Percentiles rank a stretch among this genome's conserved stretches.
phyloP scores from a whole-genome alignment of 495 filamentous ascomycete genomes.

The Neurospora africana region DNA sequence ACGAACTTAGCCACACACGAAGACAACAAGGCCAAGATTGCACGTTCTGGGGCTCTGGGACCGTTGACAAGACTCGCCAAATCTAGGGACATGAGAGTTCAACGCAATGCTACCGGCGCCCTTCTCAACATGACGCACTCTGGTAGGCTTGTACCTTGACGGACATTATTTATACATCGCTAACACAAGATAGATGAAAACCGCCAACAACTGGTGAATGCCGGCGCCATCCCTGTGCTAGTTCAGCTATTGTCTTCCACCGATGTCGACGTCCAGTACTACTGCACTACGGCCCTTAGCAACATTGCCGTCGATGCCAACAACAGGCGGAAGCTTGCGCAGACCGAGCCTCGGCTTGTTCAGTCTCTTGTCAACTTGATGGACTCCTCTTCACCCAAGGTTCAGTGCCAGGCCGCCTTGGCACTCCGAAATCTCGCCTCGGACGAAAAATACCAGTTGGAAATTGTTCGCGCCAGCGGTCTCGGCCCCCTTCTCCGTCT shows the following conservation, averaged over 20 bases:
- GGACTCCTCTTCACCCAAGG: slow-evolving; percentile 94
- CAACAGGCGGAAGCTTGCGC: slow-evolving; percentile 82
- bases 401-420: slow-evolving; percentile 93
- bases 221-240: slow-evolving; percentile 90
- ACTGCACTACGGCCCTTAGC: slow-evolving; percentile 95
- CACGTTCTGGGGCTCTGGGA: slow-evolving; percentile 81
- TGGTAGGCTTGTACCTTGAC: slow-evolving; percentile 44
- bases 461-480: slow-evolving; percentile 84
- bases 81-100: slow-evolving; percentile 97
- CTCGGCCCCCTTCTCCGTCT: slow-evolving; percentile 76
- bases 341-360: slow-evolving; percentile 79
- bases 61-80: slow-evolving; percentile 87
- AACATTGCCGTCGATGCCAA: slow-evolving; percentile 93
- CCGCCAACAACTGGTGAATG: slow-evolving; percentile 90
- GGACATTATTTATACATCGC: not conserved
- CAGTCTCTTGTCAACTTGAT: slow-evolving; percentile 91
- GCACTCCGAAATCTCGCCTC: slow-evolving; percentile 92
- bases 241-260: slow-evolving; percentile 84
- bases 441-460: slow-evolving; percentile 96
- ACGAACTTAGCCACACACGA: slow-evolving; percentile 97
- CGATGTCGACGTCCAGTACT: slow-evolving; percentile 97
- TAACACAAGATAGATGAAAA: slow-evolving; percentile 68
- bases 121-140: slow-evolving; percentile 99
- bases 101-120: slow-evolving; percentile 93
- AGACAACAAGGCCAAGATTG: slow-evolving; percentile 98